Percentiles rank a stretch among this genome's conserved stretches.
Evolutionary conservation across 306 rosid genomes (phyloP).

Genomic region (Prunus armeniaca): DNA sequence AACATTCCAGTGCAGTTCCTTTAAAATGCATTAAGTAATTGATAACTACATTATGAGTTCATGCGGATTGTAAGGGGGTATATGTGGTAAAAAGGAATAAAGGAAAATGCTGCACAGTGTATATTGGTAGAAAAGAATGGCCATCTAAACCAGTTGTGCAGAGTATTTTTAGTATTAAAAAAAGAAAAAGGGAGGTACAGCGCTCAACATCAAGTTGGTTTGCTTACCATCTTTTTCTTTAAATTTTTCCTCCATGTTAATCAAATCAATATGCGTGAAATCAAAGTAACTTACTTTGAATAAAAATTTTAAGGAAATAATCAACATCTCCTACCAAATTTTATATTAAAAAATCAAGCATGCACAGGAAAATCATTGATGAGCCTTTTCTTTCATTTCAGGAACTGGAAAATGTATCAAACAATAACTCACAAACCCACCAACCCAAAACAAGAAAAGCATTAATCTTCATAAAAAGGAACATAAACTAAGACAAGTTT

Average conservation of each 20-base stretch:
- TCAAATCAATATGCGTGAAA: slow-evolving; percentile 26
- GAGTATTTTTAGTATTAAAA: too few relatives aligned
- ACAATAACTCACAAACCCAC: background rate
- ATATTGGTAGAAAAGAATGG: background rate
- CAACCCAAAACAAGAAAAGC: background rate
- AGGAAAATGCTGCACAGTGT: background rate
- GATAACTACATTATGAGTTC: background rate
- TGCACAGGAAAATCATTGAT: background rate
- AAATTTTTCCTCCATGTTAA: background rate
- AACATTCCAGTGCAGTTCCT: background rate
- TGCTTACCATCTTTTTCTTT: background rate
- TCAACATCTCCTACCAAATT: slow-evolving; percentile 2
- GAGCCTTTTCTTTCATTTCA: background rate
- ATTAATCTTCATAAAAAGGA: background rate
- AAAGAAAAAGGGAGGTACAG: background rate
- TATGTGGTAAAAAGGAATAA: background rate
- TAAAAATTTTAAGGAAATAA: slow-evolving; percentile 11
- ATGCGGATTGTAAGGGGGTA: background rate
- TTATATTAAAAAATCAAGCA: slow-evolving; percentile 1
- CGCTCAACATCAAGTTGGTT: background rate
- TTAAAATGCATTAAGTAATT: background rate
- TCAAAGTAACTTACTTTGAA: slow-evolving; percentile 17
- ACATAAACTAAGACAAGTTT: background rate
- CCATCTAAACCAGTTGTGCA: background rate
- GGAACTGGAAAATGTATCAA: background rate